Evolutionary conservation across 306 rosid genomes (phyloP), one percentile per base, ranked within the genome.

Genomic region (Citrullus amarus): DNA sequence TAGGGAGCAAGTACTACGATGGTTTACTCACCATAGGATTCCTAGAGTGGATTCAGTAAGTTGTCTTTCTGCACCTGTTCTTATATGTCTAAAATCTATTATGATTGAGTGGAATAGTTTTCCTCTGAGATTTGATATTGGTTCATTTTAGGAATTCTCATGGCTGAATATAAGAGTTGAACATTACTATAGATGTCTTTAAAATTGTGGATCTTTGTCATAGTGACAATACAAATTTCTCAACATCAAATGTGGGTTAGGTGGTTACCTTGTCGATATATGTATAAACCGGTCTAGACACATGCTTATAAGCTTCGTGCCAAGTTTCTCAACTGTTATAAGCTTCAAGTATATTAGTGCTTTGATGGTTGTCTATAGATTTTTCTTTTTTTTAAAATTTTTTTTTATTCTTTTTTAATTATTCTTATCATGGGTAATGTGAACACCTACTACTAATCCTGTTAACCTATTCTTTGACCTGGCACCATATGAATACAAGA

Each of bases 1-100:
- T 81, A 85, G 99, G 85, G 97, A 95, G 88, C 86, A 90, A 76
- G 99, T 95, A 22, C 96, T 95, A 34, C 80, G 99, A 77, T 95
- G 99, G 99, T 92, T 95, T 84, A 86, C 96, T 78, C 67, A 70
- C 68, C 87, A 91, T 83, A 86, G 81, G 89, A 91, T 95, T 84
- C 97, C 99, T 16, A 87, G 89, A 86, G 77, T 95, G 4, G 97
- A 95, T 89, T 92, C 97, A 65, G 98, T 95, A 85, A 89, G 97
- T 82, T 79, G 20, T 65, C 25, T 57, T 13, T 54, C 4, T 79
- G 81, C 76, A 66, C 18, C 50, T 51, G 30, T 73, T 80, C 79
- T 16, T 77, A 59, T 9, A 10, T 51, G 74, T 79, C 67, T 60
- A 20, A 61, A 82, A 17, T 74, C 77, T 28, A 50, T 32, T 73